These are phyloP conservation scores for Microdochium bolleyi DNA, from an alignment of 2,329 filamentous ascomycete species.

Conservation along the genomic window DNA sequence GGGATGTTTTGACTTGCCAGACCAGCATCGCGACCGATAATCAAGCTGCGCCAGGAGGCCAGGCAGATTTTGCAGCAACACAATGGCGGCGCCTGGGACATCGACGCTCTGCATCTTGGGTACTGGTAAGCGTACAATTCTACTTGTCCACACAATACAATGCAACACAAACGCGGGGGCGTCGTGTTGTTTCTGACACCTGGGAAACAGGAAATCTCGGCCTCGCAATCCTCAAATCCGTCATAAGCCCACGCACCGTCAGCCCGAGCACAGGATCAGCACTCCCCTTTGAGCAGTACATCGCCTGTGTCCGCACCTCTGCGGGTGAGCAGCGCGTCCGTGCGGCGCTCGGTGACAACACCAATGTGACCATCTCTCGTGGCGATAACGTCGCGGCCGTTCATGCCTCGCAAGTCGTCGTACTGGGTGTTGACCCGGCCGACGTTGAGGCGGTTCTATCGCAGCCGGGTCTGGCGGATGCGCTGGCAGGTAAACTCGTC, in stretches of 20 bases:
- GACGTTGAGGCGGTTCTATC: constrained; percentile 29
- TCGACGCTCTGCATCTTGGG: background rate
- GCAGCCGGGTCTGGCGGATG: constrained; percentile 25
- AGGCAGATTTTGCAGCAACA: background rate
- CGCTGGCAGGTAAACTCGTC: constrained; percentile 33
- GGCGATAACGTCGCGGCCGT: constrained; percentile 25
- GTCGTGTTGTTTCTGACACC: no score
- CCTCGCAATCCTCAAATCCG: constrained; percentile 16
- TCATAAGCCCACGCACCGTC: constrained; percentile 5
- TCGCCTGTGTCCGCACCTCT: constrained; percentile 20
- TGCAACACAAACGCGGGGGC: no score
- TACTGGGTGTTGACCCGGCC: constrained; percentile 38
- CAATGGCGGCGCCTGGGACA: background rate
- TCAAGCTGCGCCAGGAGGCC: background rate
- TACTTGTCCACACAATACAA: no score
- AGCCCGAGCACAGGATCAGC: constrained; percentile 1
- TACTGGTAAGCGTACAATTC: no score
- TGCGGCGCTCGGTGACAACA: constrained; percentile 7
- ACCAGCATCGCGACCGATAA: background rate
- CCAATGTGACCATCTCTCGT: constrained; percentile 15
- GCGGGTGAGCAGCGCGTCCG: constrained; percentile 12
- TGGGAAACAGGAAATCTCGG: constrained; percentile 21
- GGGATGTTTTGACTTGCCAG: no score
- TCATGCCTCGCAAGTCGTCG: constrained; percentile 26
- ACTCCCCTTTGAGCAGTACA: constrained; percentile 14